These are phyloP conservation scores for Starmerella riodocensis DNA, from an alignment of 805 yeast species.

Conservation along the genomic window DNA sequence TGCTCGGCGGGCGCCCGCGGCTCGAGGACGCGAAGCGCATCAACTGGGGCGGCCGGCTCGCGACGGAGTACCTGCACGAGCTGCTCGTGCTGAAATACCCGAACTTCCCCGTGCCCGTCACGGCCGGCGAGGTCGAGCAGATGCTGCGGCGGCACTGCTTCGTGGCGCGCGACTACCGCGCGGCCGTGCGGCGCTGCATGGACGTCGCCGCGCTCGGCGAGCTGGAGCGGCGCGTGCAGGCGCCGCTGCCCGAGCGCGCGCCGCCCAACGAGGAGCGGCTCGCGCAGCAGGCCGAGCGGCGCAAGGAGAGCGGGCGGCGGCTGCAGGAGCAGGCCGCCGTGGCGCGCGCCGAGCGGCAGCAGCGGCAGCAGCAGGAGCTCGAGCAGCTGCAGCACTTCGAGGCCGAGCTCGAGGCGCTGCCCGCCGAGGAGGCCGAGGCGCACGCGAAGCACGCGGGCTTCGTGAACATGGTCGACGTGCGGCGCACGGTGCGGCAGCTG, in stretches of 20 bases:
- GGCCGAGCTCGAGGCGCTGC: constrained; percentile 65
- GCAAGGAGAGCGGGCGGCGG: constrained; percentile 74
- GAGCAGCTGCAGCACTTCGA: constrained; percentile 42
- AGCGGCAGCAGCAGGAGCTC: constrained; percentile 72
- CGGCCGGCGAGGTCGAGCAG: constrained; percentile 47
- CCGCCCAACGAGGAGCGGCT: constrained; percentile 57
- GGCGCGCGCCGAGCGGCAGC: constrained; percentile 70
- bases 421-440: constrained; percentile 48
- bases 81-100: constrained; percentile 76
- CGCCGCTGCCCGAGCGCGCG: constrained; percentile 50
- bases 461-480: constrained; percentile 42
- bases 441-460: constrained; percentile 50
- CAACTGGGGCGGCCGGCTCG: constrained; percentile 81
- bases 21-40: constrained; percentile 62
- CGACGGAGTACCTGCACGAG: constrained; percentile 48
- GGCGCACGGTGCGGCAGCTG: constrained; percentile 38
- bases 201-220: constrained; percentile 50
- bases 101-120: constrained; percentile 66
- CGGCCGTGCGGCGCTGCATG: constrained; percentile 46
- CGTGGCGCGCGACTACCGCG: constrained; percentile 51
- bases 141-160: constrained; percentile 69
- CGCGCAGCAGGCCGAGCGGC: constrained; percentile 67
- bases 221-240: constrained; percentile 69
- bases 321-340: constrained; percentile 88
- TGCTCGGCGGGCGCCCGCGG: constrained; percentile 53